A percentile compares a stretch with the other conserved stretches of the same genome.
phyloP scores from a whole-genome alignment of 1,139 yeast species.

The Geotrichum bryndzae region DNA sequence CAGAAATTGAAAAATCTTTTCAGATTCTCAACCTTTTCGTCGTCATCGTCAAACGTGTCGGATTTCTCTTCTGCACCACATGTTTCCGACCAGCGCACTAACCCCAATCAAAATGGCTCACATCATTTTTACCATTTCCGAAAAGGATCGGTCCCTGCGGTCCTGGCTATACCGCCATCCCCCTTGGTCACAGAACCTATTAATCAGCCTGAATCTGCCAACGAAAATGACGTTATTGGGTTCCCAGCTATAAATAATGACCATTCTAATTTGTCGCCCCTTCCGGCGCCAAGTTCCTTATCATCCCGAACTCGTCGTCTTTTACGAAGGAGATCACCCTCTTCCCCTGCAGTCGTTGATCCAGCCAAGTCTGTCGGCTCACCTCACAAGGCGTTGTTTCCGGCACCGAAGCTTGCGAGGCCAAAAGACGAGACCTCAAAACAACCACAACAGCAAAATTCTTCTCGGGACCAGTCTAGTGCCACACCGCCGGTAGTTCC shows the following conservation, averaged over 20 bases:
- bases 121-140: not conserved
- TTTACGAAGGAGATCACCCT: constrained; percentile 40
- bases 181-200: not conserved
- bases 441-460: not conserved
- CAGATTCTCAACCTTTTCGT: constrained; percentile 22
- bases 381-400: constrained; percentile 5
- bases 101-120: not conserved
- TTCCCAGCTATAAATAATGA: constrained; percentile 4
- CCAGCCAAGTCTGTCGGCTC: constrained; percentile 53
- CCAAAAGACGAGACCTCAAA: not conserved
- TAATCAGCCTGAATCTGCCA: not conserved
- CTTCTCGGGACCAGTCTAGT: not conserved
- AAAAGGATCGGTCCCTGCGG: not conserved
- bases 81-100: not conserved
- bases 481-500: not conserved
- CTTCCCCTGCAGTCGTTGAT: constrained; percentile 33
- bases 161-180: not conserved
- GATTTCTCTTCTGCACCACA: not conserved
- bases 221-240: constrained; percentile 9
- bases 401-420: not conserved
- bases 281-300: constrained; percentile 3
- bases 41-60: not conserved
- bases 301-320: constrained; percentile 16
- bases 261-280: not conserved
- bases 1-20: constrained; percentile 31